Evolutionary conservation across 805 yeast genomes (phyloP), one percentile per base, ranked within the genome.

Genomic region (Maudiozyma serrabonitensis): DNA sequence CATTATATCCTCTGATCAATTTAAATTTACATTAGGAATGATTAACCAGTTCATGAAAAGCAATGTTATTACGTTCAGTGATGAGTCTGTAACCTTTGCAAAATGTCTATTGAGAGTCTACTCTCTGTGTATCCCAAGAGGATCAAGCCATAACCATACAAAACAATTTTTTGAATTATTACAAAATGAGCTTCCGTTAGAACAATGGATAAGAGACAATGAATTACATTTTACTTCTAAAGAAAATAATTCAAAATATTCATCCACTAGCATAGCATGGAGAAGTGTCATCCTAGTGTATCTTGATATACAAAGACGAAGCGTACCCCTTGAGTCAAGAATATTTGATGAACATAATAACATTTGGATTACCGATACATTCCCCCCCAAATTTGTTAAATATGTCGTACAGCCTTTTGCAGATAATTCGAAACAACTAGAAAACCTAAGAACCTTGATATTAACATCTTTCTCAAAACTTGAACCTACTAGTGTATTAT

Each of bases 21-120:
- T 57, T 7, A 55, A 48, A 37, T 63, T 60, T 46, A 51, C 56
- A 8, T 31, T 61, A 25, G 50, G 48, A 1, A 45, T 46, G 9
- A 8, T 60, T 13, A 44, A 49, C 15, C 51, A 51, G 25, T 60
- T 55, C 46, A 43, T 59, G n/a, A 49, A 51, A 26, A 46, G 37
- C 18, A 45, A 45, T 23, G 45, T 38, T 31, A 53, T 53, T 4
- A 25, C 45, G 9, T 15, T 19, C 3, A 46, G 46, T 9, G 6
- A 11, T 28, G 50, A 50, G 35, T 46, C 50, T 32, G 35, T 49
- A 11, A 39, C 47, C 7, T 39, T 59, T 28, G 53, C 61, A 6
- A 56, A 62, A 51, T 51, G 52, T 18, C n/a, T 64, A 8, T 43
- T 63, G 8, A 53, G 61, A 45, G 47, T 60, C 6, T 64, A 61